A percentile compares a stretch with the other conserved stretches of the same genome.
Conservation (phyloP, 2,329 filamentous ascomycete genomes). For the Lasiodiplodia citricola region DNA sequence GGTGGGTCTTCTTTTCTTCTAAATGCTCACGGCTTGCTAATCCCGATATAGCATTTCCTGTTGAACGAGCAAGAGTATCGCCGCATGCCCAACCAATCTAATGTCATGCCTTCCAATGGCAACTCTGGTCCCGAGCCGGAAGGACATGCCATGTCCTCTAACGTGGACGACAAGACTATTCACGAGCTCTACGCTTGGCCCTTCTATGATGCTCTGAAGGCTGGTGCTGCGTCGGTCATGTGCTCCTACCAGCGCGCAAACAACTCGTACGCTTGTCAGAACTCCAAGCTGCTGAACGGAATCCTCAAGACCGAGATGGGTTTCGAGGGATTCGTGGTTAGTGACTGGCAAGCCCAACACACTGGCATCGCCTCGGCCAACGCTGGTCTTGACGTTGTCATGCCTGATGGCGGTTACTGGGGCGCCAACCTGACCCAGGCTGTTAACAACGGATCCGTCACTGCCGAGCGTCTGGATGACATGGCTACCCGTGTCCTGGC, state of each 20-base stretch:
- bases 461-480: conserved; percentile 35
- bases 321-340: conserved; percentile 51
- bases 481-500: conserved; percentile 40
- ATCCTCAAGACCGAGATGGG: conserved; percentile 58
- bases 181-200: conserved; percentile 72
- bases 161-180: conserved; percentile 68
- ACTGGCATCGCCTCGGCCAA: conserved; percentile 51
- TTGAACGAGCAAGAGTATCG: conserved; percentile 65
- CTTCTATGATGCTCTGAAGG: conserved; percentile 64
- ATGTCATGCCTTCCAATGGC: conserved; percentile 33
- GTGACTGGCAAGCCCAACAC: conserved; percentile 54
- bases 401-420: conserved; percentile 42
- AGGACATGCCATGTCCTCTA: conserved; percentile 53
- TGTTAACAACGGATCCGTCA: conserved; percentile 37
- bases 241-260: conserved; percentile 53
- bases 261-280: conserved; percentile 41
- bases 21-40: background rate
- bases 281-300: conserved; percentile 52
- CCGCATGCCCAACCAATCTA: conserved; percentile 43
- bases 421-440: conserved; percentile 38
- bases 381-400: conserved; percentile 56
- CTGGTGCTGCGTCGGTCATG: conserved; percentile 66
- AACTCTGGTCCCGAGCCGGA: conserved; percentile 55
- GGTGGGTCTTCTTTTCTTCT: conserved; percentile 47
- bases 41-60: conserved; percentile 56